phyloP scores from a whole-genome alignment of 345 rosid species.

The Erucastrum elatum region DNA sequence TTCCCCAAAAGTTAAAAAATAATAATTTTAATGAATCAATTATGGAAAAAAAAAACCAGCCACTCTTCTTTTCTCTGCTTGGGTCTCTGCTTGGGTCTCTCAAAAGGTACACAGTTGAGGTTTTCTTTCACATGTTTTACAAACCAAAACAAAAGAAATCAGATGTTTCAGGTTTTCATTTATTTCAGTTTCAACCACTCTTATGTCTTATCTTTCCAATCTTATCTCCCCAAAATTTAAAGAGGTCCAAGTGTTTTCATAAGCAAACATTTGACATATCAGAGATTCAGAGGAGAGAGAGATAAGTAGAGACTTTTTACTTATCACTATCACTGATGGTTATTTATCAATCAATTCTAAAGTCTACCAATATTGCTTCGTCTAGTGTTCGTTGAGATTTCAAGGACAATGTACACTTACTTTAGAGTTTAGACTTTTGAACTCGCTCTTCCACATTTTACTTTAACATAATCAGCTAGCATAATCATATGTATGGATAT shows the following conservation, averaged over 20 bases:
- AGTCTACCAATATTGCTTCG: background rate
- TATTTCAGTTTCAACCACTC: constrained; percentile 28
- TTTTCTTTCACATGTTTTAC: constrained; percentile 37
- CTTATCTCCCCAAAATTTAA: constrained; percentile 25
- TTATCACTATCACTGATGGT: constrained; percentile 29
- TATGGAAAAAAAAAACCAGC: constrained; percentile 26
- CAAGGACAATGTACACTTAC: constrained; percentile 10
- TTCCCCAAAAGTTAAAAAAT: background rate
- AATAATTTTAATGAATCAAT: background rate
- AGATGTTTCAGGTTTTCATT: constrained; percentile 34
- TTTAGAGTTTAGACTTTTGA: constrained; percentile 19
- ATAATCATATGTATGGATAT: background rate
- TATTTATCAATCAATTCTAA: background rate
- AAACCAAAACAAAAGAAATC: constrained; percentile 32
- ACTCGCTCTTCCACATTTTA: background rate
- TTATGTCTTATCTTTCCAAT: constrained; percentile 22
- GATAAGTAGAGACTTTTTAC: background rate
- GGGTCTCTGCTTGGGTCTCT: constrained; percentile 15
- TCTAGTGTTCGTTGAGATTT: constrained; percentile 20
- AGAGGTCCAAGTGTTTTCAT: constrained; percentile 21
- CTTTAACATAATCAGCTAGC: background rate
- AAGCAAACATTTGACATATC: constrained; percentile 23
- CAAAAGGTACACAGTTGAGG: constrained; percentile 31
- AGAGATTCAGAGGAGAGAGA: background rate
- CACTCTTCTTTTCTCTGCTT: constrained; percentile 22